phyloP scores from a whole-genome alignment of 2,329 filamentous ascomycete species.

The Pyricularia pennisetigena region DNA sequence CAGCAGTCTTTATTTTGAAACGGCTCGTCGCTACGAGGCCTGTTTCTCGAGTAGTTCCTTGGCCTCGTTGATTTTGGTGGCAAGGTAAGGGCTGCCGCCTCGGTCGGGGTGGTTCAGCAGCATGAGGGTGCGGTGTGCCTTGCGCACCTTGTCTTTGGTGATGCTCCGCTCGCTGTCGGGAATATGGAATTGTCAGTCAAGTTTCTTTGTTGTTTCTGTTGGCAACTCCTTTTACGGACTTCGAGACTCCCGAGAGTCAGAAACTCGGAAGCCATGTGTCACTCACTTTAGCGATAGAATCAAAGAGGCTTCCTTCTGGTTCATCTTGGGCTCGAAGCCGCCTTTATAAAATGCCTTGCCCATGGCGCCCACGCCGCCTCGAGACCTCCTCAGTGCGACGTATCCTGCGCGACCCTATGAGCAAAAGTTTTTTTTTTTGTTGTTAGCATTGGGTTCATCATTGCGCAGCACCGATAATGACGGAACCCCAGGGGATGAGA shows the following conservation, averaged over 20 bases:
- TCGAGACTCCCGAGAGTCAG: neutral
- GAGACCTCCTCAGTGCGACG: conserved; percentile 76
- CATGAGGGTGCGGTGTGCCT: conserved; percentile 93
- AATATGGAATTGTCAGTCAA: neutral
- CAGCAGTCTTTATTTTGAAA: neutral
- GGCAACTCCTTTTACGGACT: neutral
- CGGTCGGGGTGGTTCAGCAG: conserved; percentile 96
- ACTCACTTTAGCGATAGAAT: conserved; percentile 82
- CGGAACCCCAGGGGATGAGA: neutral
- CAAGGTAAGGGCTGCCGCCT: conserved; percentile 90
- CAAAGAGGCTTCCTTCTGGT: conserved; percentile 76
- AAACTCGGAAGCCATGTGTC: neutral
- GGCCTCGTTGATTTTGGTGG: conserved; percentile 96
- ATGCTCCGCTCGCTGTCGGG: conserved; percentile 65
- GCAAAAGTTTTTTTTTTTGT: conserved; percentile 12
- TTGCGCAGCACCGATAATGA: neutral
- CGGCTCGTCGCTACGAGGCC: conserved; percentile 6
- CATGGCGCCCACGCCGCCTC: conserved; percentile 66
- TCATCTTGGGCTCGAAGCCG: conserved; percentile 96
- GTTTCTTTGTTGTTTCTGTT: neutral
- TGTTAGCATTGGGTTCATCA: conserved; percentile 7
- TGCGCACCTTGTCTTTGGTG: conserved; percentile 88
- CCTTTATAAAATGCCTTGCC: conserved; percentile 96
- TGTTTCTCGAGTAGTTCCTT: conserved; percentile 89
- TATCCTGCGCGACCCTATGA: conserved; percentile 82